Evolutionary conservation across 2,329 filamentous ascomycete genomes (phyloP).

Genomic region (Fusarium temperatum): DNA sequence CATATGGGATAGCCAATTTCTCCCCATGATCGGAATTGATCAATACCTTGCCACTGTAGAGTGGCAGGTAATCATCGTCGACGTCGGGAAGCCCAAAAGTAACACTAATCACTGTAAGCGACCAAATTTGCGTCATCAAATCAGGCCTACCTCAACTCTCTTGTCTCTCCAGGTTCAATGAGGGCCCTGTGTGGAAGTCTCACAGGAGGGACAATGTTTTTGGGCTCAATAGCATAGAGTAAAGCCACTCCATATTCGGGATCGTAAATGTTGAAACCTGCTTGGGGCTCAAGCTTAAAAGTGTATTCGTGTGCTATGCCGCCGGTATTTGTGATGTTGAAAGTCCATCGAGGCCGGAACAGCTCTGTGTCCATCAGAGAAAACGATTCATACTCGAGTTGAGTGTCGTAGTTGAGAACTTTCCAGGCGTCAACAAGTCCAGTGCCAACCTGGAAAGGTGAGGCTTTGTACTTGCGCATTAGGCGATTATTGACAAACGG

Average conservation of each 20-base stretch:
- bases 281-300: conserved; percentile 52
- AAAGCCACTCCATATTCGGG: conserved; percentile 42
- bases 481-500: conserved; percentile 42
- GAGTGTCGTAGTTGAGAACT: conserved; percentile 52
- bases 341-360: conserved; percentile 48
- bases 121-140: neutral
- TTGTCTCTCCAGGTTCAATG: conserved; percentile 44
- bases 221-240: conserved; percentile 42
- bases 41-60: conserved; percentile 57
- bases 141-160: conserved; percentile 39
- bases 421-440: conserved; percentile 59
- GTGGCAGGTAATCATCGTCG: conserved; percentile 49
- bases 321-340: conserved; percentile 56
- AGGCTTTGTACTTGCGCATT: conserved; percentile 40
- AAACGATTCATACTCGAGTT: conserved; percentile 53
- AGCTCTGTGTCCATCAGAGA: conserved; percentile 59
- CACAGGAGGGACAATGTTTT: conserved; percentile 42
- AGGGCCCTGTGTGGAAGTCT: conserved; percentile 41
- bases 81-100: conserved; percentile 44
- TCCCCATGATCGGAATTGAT: conserved; percentile 53
- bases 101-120: conserved; percentile 35
- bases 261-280: conserved; percentile 49
- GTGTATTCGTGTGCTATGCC: conserved; percentile 51
- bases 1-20: conserved; percentile 54
- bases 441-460: conserved; percentile 55